Conservation (phyloP, 495 filamentous ascomycete genomes). For the Xylaria venustula region DNA sequence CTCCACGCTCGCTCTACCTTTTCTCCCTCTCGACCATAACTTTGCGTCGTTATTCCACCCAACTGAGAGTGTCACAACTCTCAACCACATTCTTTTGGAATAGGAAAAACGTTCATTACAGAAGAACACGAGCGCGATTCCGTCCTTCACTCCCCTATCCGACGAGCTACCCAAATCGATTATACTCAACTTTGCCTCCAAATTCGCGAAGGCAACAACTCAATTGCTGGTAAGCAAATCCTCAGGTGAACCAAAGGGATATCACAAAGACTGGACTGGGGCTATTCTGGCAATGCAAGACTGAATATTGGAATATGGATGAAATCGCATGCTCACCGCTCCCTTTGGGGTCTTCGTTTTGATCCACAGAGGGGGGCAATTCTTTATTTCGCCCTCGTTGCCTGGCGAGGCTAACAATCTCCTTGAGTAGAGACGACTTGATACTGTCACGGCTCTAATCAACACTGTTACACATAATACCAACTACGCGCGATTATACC, state of each 20-base stretch:
- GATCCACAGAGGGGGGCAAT: background rate
- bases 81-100: conserved; percentile 64
- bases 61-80: conserved; percentile 52
- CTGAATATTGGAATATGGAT: no score
- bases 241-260: background rate
- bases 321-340: background rate
- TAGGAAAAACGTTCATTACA: conserved; percentile 15
- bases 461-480: background rate
- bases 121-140: conserved; percentile 13
- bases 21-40: conserved; percentile 27
- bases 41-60: conserved; percentile 38
- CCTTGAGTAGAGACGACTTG: background rate
- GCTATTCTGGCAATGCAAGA: no score
- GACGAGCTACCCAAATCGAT: background rate
- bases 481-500: conserved; percentile 8
- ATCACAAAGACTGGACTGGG: background rate
- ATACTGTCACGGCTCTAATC: background rate
- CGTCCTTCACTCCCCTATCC: background rate
- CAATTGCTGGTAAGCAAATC: background rate
- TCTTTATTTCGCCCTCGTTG: background rate
- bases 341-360: background rate
- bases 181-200: background rate
- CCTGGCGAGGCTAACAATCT: background rate
- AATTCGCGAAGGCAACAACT: background rate
- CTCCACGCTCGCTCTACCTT: conserved; percentile 38